phyloP scores from a whole-genome alignment of 352 stramenopile genomes.

The Aphanomyces stellatus region DNA sequence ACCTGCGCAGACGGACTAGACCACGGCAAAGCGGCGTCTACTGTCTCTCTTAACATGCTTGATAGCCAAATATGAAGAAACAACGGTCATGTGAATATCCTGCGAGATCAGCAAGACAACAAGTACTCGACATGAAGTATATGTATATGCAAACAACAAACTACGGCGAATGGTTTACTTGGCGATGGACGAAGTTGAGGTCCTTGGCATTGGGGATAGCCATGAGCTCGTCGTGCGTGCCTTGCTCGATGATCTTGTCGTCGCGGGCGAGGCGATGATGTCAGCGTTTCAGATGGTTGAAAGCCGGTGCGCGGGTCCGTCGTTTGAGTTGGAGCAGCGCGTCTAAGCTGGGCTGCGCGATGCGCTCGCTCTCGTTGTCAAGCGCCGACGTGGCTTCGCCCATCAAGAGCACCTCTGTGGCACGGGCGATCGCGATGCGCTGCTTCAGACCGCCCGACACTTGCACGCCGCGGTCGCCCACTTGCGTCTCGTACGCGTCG shows the following conservation, averaged over 20 bases:
- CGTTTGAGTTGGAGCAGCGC: constrained; percentile 40
- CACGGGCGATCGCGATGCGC: constrained; percentile 87
- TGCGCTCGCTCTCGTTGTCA: constrained; percentile 68
- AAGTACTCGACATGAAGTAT: too few relatives aligned
- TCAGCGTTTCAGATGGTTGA: constrained; percentile 91
- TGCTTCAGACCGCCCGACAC: constrained; percentile 92
- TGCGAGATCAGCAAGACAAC: too few relatives aligned
- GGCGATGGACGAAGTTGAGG: constrained; percentile 27
- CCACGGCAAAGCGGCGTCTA: too few relatives aligned
- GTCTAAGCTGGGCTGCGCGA: constrained; percentile 77
- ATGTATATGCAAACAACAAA: too few relatives aligned
- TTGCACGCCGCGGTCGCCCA: constrained; percentile 86
- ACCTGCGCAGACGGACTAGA: too few relatives aligned
- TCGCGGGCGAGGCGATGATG: constrained; percentile 90
- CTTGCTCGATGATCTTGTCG: constrained; percentile 85
- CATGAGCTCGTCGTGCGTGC: constrained; percentile 88
- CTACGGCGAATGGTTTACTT: constrained; percentile 19
- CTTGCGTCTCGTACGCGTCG: constrained; percentile 71
- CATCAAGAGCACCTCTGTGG: constrained; percentile 84
- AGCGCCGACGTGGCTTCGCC: constrained; percentile 88
- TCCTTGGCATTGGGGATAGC: constrained; percentile 32
- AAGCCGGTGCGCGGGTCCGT: constrained; percentile 88
- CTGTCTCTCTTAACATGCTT: too few relatives aligned
- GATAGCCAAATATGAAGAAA: too few relatives aligned
- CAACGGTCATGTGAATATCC: too few relatives aligned